These are phyloP conservation scores for Cyclotella distinguenda DNA, from an alignment of 108 stramenopile species.

Conservation along the genomic window DNA sequence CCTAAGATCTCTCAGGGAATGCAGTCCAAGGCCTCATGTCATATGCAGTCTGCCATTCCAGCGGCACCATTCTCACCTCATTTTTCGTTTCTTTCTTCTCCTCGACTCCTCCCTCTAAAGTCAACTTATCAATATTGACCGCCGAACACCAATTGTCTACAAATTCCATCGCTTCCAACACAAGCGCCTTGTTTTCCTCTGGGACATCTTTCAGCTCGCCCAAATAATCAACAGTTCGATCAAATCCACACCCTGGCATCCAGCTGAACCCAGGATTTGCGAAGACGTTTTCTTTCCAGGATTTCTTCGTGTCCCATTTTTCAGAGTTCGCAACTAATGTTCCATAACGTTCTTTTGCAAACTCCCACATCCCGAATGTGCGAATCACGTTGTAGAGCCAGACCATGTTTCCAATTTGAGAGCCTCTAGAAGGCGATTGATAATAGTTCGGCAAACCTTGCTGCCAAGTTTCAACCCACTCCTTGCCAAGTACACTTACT, in stretches of 20 bases:
- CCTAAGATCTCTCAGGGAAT: slow-evolving; percentile 64
- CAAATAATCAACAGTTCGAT: slow-evolving; percentile 57
- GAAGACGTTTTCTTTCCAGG: slow-evolving; percentile 61
- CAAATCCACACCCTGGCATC: slow-evolving; percentile 64
- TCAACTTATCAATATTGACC: neutral
- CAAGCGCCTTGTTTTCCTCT: slow-evolving; percentile 49
- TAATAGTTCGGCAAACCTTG: slow-evolving; percentile 72
- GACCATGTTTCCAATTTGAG: slow-evolving; percentile 71
- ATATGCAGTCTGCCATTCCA: slow-evolving; percentile 72
- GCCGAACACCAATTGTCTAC: slow-evolving; percentile 57
- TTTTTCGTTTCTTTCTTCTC: slow-evolving; percentile 16
- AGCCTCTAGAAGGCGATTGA: slow-evolving; percentile 42
- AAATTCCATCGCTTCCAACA: slow-evolving; percentile 65
- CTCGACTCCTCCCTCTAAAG: too few relatives aligned
- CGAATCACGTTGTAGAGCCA: slow-evolving; percentile 78
- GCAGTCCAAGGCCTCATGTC: slow-evolving; percentile 82
- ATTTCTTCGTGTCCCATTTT: slow-evolving; percentile 57
- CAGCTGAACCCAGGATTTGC: slow-evolving; percentile 46
- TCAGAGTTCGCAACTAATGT: slow-evolving; percentile 48
- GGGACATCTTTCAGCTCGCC: slow-evolving; percentile 62
- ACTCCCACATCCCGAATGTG: slow-evolving; percentile 75
- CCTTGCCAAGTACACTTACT: slow-evolving; percentile 64
- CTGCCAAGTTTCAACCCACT: slow-evolving; percentile 70
- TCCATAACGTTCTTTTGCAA: slow-evolving; percentile 71
- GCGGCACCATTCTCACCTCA: slow-evolving; percentile 29